Evolutionary conservation across 441 rosid species (phyloP).

Genomic region (Euphorbia corollata): DNA sequence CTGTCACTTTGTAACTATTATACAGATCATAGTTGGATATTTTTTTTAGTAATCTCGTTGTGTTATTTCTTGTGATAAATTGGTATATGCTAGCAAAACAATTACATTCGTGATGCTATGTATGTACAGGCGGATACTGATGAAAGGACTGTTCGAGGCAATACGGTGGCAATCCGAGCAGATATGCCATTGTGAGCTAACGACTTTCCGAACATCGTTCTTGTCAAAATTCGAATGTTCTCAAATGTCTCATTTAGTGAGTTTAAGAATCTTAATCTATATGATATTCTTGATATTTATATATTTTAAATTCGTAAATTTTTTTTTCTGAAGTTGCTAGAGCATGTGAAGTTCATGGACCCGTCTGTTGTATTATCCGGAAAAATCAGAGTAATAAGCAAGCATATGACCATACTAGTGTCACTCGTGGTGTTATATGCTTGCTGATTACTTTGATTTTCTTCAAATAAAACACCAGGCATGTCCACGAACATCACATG

Average conservation of each 20-base stretch:
- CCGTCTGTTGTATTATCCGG: conserved; percentile 94
- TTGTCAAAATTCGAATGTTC: conserved; percentile 95
- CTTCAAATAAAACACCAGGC: conserved; percentile 93
- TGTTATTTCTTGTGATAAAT: background rate
- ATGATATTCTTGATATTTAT: conserved; percentile 3
- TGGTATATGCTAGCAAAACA: background rate
- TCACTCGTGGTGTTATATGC: conserved; percentile 87
- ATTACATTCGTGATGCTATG: conserved; percentile 15
- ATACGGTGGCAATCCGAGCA: conserved; percentile 90
- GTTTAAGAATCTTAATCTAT: conserved; percentile 22
- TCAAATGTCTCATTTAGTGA: conserved; percentile 94
- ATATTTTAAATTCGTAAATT: conserved; percentile 17
- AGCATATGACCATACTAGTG: conserved; percentile 75
- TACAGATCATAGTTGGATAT: background rate
- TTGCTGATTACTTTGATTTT: conserved; percentile 82
- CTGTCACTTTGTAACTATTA: no score
- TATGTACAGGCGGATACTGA: conserved; percentile 85
- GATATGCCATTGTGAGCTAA: conserved; percentile 95
- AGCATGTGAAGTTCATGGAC: conserved; percentile 81
- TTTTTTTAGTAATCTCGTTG: background rate
- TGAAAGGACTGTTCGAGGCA: conserved; percentile 95
- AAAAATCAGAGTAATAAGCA: conserved; percentile 81
- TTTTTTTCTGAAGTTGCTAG: conserved; percentile 55
- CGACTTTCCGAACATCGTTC: conserved; percentile 85
- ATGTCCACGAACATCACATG: conserved; percentile 85